Evolutionary conservation across 78 protist genomes (phyloP), one percentile per base, ranked within the genome.

Genomic region (Dictyostelium brefeldianum): DNA sequence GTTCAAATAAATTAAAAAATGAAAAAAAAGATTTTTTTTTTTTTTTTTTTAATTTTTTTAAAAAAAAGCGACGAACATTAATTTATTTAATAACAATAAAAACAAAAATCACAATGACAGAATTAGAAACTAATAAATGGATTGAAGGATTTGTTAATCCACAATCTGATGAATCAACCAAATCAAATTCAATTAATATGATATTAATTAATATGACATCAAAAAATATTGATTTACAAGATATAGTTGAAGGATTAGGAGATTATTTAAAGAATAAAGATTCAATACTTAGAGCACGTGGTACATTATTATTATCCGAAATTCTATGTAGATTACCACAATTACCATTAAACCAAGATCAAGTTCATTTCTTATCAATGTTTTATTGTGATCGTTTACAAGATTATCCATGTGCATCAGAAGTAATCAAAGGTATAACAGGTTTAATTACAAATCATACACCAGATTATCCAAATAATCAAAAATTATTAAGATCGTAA

Each of bases 181-280:
- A 27, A 43, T n/a, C 57, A 11, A 25, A 25, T 50, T 22, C 47
- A 5, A 41, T 91, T 6, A 91, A 91, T 73, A 11, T 22, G n/a
- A 56, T 91, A 1, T 71, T 91, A 31, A 43, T 91, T 29, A 14
- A 31, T 41, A 36, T 71, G 85, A 65, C 22, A 51, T 20, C 79
- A 8, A 74, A 81, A 3, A 80, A 46, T 18, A 62, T 78, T 1
- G 57, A 59, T 18, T 48, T 91, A 22, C 85, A 78, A 27, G 83
- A 81, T 25, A 14, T 93, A 11, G 89, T 93, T 46, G 47, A 50
- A 36, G 27, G 36, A 20, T 46, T 93, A 46, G 96, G 96, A 9
- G 94, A 93, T 43, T 84, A 93, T 77, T 78, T 93, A 22, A 83
- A 85, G 85, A 93, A 25, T 70, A 84, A 65, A 56, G 96, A 93